Conservation (phyloP, 2,329 filamentous ascomycete genomes). For the Neophaeococcomyces aloes region DNA sequence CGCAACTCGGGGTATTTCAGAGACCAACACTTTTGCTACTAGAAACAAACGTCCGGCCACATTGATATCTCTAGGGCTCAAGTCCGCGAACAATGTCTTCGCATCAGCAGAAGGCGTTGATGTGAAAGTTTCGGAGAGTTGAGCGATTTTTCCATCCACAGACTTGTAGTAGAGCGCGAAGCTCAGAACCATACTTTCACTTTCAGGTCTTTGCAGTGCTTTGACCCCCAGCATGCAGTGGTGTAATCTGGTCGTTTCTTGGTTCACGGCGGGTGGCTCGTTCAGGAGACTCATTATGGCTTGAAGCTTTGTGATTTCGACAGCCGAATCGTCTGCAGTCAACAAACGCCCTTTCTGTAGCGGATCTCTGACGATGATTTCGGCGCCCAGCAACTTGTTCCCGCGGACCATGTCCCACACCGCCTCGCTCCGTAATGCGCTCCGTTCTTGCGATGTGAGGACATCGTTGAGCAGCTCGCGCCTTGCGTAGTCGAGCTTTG, state of each 20-base stretch:
- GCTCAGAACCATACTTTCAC: constrained; percentile 64
- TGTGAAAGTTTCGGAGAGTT: constrained; percentile 72
- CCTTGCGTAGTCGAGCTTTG: constrained; percentile 70
- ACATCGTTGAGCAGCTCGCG: constrained; percentile 91
- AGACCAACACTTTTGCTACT: constrained; percentile 65
- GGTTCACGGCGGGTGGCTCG: constrained; percentile 57
- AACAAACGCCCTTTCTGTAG: constrained; percentile 71
- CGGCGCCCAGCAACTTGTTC: constrained; percentile 86
- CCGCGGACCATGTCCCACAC: constrained; percentile 92
- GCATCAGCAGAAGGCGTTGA: constrained; percentile 57
- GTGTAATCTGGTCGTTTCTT: constrained; percentile 59
- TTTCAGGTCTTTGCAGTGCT: constrained; percentile 64
- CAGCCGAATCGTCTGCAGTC: constrained; percentile 84
- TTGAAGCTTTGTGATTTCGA: constrained; percentile 82
- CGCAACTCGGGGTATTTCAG: constrained; percentile 34
- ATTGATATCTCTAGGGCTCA: constrained; percentile 66
- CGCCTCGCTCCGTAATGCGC: constrained; percentile 70
- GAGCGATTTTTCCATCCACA: constrained; percentile 50
- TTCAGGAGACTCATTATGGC: constrained; percentile 92
- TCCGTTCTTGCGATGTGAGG: constrained; percentile 74
- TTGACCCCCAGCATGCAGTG: constrained; percentile 63
- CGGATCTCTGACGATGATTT: constrained; percentile 90
- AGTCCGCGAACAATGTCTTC: constrained; percentile 77
- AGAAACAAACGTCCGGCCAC: constrained; percentile 59
- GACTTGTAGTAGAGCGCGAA: constrained; percentile 67